A percentile compares a stretch with the other conserved stretches of the same genome.
These are phyloP conservation scores for Diaporthe ampelina DNA, from an alignment of 2,329 filamentous ascomycete species.

Conservation along the genomic window DNA sequence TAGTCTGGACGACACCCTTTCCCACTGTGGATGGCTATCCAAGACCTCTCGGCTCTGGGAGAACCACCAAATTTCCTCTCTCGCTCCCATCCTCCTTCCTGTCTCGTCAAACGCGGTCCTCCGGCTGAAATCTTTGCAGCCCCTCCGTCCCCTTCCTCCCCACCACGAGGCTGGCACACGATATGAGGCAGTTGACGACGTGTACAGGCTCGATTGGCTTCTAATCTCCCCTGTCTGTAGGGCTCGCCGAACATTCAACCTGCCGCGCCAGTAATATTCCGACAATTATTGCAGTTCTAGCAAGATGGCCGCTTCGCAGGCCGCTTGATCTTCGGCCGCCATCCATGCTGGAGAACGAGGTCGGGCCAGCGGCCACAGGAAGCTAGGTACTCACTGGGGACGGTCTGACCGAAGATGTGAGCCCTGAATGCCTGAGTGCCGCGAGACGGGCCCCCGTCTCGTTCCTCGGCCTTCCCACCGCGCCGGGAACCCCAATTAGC, in stretches of 20 bases:
- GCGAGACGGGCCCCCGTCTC: background rate
- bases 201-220: conserved; percentile 33
- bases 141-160: conserved; percentile 22
- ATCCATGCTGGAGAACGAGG: background rate
- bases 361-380: background rate
- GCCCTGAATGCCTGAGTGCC: conserved; percentile 10
- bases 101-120: conserved; percentile 17
- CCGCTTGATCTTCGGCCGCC: conserved; percentile 6
- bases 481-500: conserved; percentile 26
- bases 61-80: conserved; percentile 1
- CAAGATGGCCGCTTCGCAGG: conserved; percentile 21
- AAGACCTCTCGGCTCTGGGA: conserved; percentile 30
- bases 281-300: conserved; percentile 2
- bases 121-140: conserved; percentile 33
- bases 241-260: background rate
- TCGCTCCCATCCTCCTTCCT: conserved; percentile 30
- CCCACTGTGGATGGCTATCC: conserved; percentile 2
- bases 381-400: background rate
- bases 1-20: conserved; percentile 23
- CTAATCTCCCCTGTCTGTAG: conserved; percentile 20
- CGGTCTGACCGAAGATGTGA: conserved; percentile 30
- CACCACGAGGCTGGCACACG: conserved; percentile 19
- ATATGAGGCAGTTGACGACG: conserved; percentile 26
- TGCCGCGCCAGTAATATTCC: conserved; percentile 11
- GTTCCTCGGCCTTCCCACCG: conserved; percentile 10